These are phyloP conservation scores for Colletotrichum ledebouriae DNA, from an alignment of 2,329 filamentous ascomycete species.

Conservation along the genomic window DNA sequence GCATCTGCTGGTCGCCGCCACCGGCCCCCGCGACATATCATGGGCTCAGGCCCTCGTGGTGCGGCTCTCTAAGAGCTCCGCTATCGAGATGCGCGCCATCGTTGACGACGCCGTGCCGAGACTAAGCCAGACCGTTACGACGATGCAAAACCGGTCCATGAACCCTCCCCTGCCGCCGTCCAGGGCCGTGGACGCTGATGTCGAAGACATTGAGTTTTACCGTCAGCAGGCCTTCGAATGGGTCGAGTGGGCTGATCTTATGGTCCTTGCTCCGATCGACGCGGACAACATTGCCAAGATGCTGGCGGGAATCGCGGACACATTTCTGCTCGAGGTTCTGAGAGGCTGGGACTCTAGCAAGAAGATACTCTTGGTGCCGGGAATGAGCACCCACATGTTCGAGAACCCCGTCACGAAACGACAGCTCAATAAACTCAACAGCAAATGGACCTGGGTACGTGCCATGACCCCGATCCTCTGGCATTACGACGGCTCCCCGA, in stretches of 20 bases:
- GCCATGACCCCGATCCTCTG: conserved; percentile 86
- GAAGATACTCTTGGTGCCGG: conserved; percentile 85
- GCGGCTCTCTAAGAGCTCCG: conserved; percentile 74
- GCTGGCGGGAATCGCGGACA: conserved; percentile 86
- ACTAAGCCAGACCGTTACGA: conserved; percentile 73
- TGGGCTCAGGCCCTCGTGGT: conserved; percentile 76
- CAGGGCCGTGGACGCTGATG: conserved; percentile 50
- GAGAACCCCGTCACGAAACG: conserved; percentile 90
- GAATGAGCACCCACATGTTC: conserved; percentile 92
- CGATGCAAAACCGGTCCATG: conserved; percentile 68
- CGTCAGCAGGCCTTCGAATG: conserved; percentile 72
- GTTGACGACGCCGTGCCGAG: conserved; percentile 75
- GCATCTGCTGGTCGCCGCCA: conserved; percentile 74
- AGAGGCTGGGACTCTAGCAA: conserved; percentile 91
- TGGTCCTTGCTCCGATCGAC: conserved; percentile 87
- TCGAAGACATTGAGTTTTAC: conserved; percentile 66
- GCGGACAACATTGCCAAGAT: conserved; percentile 89
- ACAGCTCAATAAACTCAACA: conserved; percentile 84
- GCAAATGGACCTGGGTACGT: conserved; percentile 89
- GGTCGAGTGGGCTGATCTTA: conserved; percentile 88
- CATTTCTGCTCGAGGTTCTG: conserved; percentile 82
- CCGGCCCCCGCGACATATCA: conserved; percentile 74
- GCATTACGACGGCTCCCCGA: conserved; percentile 74
- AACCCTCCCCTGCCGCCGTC: conserved; percentile 47
- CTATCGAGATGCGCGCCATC: conserved; percentile 72